A percentile compares a stretch with the other conserved stretches of the same genome.
Evolutionary conservation across 2,329 filamentous ascomycete genomes (phyloP).

Genomic region (Pseudogymnoascus pannorum): DNA sequence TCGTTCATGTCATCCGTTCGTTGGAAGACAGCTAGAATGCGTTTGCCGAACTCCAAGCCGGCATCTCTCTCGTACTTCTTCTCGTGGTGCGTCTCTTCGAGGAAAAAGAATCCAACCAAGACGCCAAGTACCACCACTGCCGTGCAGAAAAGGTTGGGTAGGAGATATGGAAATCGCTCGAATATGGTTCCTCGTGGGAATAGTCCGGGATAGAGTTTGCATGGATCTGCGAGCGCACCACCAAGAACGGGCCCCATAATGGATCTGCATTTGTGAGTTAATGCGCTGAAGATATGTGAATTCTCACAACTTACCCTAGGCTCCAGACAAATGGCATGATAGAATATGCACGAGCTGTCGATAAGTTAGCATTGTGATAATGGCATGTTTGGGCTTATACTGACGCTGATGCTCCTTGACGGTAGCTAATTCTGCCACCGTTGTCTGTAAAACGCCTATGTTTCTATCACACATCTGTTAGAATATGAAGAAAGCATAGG

Average conservation of each 20-base stretch:
- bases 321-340: slow-evolving; percentile 99
- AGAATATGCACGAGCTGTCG: slow-evolving; percentile 76
- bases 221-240: slow-evolving; percentile 81
- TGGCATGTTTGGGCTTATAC: slow-evolving; percentile 31
- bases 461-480: slow-evolving; percentile 49
- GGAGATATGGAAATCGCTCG: slow-evolving; percentile 79
- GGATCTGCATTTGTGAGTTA: slow-evolving; percentile 45
- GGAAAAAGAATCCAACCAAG: slow-evolving; percentile 70
- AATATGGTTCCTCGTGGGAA: slow-evolving; percentile 72
- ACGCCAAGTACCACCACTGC: slow-evolving; percentile 70
- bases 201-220: slow-evolving; percentile 67
- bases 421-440: slow-evolving; percentile 87
- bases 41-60: slow-evolving; percentile 69
- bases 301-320: slow-evolving; percentile 56
- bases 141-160: slow-evolving; percentile 87
- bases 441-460: slow-evolving; percentile 91
- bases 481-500: background rate
- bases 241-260: slow-evolving; percentile 90
- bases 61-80: slow-evolving; percentile 70
- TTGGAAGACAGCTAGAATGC: slow-evolving; percentile 41
- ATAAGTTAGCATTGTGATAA: slow-evolving; percentile 23
- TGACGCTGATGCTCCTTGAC: slow-evolving; percentile 86
- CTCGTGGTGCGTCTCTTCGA: slow-evolving; percentile 88
- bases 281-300: slow-evolving; percentile 10
- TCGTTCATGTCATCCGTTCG: slow-evolving; percentile 29